Base-by-base conservation (phyloP, 768 basidiomycete species). In the Russula foetens region DNA sequence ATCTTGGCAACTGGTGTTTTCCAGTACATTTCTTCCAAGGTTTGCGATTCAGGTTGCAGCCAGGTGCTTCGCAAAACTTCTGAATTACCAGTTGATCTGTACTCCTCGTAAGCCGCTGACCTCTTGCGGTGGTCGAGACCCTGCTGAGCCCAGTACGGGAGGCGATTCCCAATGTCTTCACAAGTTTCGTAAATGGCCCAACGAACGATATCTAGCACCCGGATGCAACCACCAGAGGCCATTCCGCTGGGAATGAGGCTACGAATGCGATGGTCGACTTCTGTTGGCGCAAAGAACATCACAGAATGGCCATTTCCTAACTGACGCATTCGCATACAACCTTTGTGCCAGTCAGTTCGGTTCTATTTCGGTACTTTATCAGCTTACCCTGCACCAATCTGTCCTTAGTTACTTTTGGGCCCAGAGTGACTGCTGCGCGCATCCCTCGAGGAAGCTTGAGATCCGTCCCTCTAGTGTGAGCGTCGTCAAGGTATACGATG, bases 381-480 rank as follows among this genome's bases (percentile, higher is more conserved):
- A 59, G 59, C 57, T 35, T 45, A 76, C 81, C 82, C 73, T 83
- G 82, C 3, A 75, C 70, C 5, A 83, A 65, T 47, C 76, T 71
- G 69, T 83, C 82, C 58, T 83, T 83, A 0, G 76, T 79, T 8
- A 83, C 68, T 44, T 76, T 80, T 6, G 76, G 76, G 0, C 81
- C 82, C 2, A 82, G 64, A 3, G 79, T 81, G 7, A 82, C 79
- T 6, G 74, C 77, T 8, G 80, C 78, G 8, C 75, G 72, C 38
- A 70, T 75, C 19, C 71, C 59, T 1, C 21, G 57, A 0, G 82
- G 81, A 33, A 83, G 69, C 45, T 76, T 82, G 15, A 83, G 68
- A 58, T 83, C 81, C 0, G 81, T 83, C 6, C 81, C 81, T 63
- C 81, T 58, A 23, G 75, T 77, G 58, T 82, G 81, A 0, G 79